These are phyloP conservation scores for Hypoxylon perforatum DNA, from an alignment of 495 filamentous ascomycete genomes.

Conservation along the genomic window DNA sequence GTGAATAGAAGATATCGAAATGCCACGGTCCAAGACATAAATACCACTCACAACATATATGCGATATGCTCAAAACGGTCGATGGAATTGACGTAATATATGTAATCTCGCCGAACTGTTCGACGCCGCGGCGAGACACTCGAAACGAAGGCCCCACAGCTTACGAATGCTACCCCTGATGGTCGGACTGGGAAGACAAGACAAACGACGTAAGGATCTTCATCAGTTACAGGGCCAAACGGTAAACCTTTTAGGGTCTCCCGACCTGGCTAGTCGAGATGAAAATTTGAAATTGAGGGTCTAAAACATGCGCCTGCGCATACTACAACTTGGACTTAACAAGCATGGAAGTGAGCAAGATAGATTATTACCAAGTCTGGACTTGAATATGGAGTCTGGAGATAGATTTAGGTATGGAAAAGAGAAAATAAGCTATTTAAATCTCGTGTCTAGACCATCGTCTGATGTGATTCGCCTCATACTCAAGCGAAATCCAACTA, in stretches of 20 bases:
- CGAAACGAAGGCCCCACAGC: constrained; percentile 42
- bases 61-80: background rate
- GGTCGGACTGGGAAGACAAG: constrained; percentile 19
- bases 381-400: constrained; percentile 12
- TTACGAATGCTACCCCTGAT: constrained; percentile 43
- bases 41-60: constrained; percentile 12
- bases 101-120: constrained; percentile 28
- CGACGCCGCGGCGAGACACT: constrained; percentile 24
- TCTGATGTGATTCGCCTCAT: constrained; percentile 22
- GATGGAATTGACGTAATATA: constrained; percentile 35
- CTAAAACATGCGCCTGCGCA: background rate
- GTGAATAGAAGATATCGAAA: constrained; percentile 4
- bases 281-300: constrained; percentile 16
- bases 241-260: constrained; percentile 34
- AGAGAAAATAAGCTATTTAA: constrained; percentile 23
- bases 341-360: background rate
- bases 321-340: background rate
- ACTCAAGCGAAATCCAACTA: constrained; percentile 11
- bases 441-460: constrained; percentile 30
- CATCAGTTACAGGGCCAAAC: constrained; percentile 18
- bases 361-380: constrained; percentile 4
- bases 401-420: constrained; percentile 8
- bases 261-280: constrained; percentile 25
- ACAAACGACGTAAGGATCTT: constrained; percentile 41
- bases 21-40: constrained; percentile 27